phyloP scores from a whole-genome alignment of 495 filamentous ascomycete species.

The Penicillium cosmopolitanum region DNA sequence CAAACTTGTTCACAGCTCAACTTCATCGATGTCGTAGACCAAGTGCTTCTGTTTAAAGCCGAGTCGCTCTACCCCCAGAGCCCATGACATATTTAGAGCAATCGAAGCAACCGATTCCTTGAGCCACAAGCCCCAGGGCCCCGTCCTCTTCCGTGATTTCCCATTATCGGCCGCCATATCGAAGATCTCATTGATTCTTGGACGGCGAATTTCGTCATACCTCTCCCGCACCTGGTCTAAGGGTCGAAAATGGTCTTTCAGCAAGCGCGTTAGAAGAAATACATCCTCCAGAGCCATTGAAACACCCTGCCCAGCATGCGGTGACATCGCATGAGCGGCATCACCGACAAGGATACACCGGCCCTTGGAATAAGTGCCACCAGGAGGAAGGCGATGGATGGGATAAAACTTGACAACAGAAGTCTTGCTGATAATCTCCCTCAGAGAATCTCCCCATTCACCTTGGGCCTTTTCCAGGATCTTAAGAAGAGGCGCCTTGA shows the following conservation, averaged over 20 bases:
- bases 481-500: slow-evolving; percentile 33
- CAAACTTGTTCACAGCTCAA: slow-evolving; percentile 5
- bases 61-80: slow-evolving; percentile 24
- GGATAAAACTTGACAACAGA: slow-evolving; percentile 53
- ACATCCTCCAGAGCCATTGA: slow-evolving; percentile 52
- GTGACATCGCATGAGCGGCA: slow-evolving; percentile 51
- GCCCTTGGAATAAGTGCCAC: slow-evolving; percentile 45
- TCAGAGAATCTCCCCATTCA: slow-evolving; percentile 48
- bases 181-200: slow-evolving; percentile 32
- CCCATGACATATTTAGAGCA: slow-evolving; percentile 15
- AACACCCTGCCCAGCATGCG: slow-evolving; percentile 49
- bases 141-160: slow-evolving; percentile 21
- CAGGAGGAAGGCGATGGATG: slow-evolving; percentile 48
- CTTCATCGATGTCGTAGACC: slow-evolving; percentile 36
- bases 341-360: slow-evolving; percentile 42
- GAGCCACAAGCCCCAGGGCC: slow-evolving; percentile 31
- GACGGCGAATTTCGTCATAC: slow-evolving; percentile 35
- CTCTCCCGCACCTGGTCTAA: slow-evolving; percentile 25
- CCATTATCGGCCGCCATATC: slow-evolving; percentile 27
- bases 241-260: slow-evolving; percentile 26
- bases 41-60: slow-evolving; percentile 35
- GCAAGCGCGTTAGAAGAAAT: slow-evolving; percentile 39
- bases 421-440: slow-evolving; percentile 39
- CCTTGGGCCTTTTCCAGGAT: slow-evolving; percentile 41
- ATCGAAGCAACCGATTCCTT: slow-evolving; percentile 28